These are phyloP conservation scores for Parasarocladium wereldwijsianum DNA, from an alignment of 2,329 filamentous ascomycete genomes.

Conservation along the genomic window DNA sequence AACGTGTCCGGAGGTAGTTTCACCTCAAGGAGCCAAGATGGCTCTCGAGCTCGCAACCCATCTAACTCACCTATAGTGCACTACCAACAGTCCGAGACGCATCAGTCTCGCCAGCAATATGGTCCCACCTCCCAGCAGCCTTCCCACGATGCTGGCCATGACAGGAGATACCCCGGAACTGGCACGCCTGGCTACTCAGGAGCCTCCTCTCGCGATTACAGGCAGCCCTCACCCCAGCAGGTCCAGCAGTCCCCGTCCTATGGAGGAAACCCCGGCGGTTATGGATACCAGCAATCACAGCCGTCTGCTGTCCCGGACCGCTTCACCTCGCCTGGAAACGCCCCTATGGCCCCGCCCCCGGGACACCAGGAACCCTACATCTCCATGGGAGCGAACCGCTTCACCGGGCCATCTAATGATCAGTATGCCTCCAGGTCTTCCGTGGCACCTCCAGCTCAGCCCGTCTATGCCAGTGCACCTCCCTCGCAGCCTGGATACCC, in stretches of 20 bases:
- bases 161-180: slow-evolving; percentile 32
- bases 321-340: slow-evolving; percentile 4
- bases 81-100: slow-evolving; percentile 40
- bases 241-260: slow-evolving; percentile 16
- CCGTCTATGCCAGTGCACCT: slow-evolving; percentile 17
- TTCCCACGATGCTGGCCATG: slow-evolving; percentile 24
- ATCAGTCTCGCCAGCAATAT: slow-evolving; percentile 31
- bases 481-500: slow-evolving; percentile 18
- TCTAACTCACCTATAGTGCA: slow-evolving; percentile 47
- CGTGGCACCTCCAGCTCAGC: slow-evolving; percentile 16
- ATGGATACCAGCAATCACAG: slow-evolving; percentile 11
- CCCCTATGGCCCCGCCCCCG: slow-evolving; percentile 14
- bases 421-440: slow-evolving; percentile 14
- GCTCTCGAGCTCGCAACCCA: slow-evolving; percentile 30
- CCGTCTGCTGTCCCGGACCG: too few relatives aligned
- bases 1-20: slow-evolving; percentile 43
- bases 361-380: slow-evolving; percentile 16
- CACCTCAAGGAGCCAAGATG: slow-evolving; percentile 34
- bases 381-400: slow-evolving; percentile 21
- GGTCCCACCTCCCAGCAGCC: slow-evolving; percentile 25
- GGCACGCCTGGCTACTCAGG: slow-evolving; percentile 34
- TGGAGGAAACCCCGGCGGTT: slow-evolving; percentile 12
- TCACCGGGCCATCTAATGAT: slow-evolving; percentile 17
- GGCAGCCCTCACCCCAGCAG: slow-evolving; percentile 9
- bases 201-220: slow-evolving; percentile 21